These are phyloP conservation scores for Oryza meridionalis DNA, from an alignment of 176 grass and related monocot species.

Conservation along the genomic window DNA sequence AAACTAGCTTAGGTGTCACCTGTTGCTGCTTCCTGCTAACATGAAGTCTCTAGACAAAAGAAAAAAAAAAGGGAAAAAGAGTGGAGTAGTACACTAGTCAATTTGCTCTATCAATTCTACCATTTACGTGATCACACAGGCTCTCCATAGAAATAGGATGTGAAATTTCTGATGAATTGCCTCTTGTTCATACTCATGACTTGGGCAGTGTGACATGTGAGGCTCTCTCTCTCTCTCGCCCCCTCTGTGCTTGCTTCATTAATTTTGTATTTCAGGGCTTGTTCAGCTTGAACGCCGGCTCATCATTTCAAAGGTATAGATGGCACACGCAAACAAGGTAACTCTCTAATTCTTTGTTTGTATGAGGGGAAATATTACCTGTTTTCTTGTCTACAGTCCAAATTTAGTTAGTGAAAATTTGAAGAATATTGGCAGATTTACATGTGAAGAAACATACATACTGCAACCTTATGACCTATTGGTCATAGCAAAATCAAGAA, in stretches of 20 bases:
- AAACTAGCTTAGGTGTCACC: background rate
- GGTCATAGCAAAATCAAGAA: background rate
- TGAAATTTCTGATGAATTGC: background rate
- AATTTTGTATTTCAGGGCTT: background rate
- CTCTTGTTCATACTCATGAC: background rate
- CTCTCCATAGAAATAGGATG: background rate
- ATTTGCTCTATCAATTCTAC: background rate
- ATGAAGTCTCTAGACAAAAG: background rate
- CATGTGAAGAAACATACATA: too few relatives aligned
- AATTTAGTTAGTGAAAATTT: too few relatives aligned
- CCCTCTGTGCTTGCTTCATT: background rate
- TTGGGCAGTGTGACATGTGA: background rate
- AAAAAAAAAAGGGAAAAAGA: too few relatives aligned
- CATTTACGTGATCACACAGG: background rate
- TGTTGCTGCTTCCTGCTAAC: background rate
- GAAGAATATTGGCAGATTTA: background rate
- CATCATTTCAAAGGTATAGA: background rate
- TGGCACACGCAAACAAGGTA: slow-evolving; percentile 46
- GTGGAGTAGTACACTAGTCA: too few relatives aligned
- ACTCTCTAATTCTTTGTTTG: background rate
- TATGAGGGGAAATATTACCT: background rate
- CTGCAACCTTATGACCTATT: background rate
- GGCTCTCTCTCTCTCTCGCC: too few relatives aligned
- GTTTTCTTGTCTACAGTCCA: too few relatives aligned
- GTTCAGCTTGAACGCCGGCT: background rate